A percentile compares a stretch with the other conserved stretches of the same genome.
Evolutionary conservation across 2,329 filamentous ascomycete species (phyloP).

Genomic region (Stagonosporopsis cucurbitacearum): DNA sequence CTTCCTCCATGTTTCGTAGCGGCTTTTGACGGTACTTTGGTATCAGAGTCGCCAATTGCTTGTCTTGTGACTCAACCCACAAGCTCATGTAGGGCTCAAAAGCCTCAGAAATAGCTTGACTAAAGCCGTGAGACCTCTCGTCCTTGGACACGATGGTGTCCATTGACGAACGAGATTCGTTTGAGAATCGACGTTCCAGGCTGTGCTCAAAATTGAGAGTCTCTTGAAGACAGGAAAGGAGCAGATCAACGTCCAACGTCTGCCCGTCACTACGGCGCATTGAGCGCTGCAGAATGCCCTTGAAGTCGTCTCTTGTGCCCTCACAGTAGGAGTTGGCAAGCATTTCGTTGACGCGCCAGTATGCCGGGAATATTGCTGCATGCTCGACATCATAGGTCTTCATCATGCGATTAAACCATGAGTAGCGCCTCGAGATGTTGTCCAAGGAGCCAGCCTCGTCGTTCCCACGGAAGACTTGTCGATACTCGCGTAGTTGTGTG

Average conservation of each 20-base stretch:
- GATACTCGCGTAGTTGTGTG: conserved; percentile 92
- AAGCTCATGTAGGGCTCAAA: conserved; percentile 97
- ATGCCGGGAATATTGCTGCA: conserved; percentile 80
- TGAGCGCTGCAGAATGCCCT: conserved; percentile 85
- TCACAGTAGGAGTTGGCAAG: conserved; percentile 94
- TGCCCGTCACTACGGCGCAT: conserved; percentile 79
- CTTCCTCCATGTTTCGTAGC: conserved; percentile 81
- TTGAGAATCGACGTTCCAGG: conserved; percentile 82
- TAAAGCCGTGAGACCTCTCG: conserved; percentile 78
- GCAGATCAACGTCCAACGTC: conserved; percentile 85
- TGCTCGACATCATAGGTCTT: conserved; percentile 97
- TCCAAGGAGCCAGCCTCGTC: conserved; percentile 95
- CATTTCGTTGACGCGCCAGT: conserved; percentile 90
- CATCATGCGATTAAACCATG: conserved; percentile 95
- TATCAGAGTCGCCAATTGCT: conserved; percentile 80
- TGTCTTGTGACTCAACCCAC: conserved; percentile 97
- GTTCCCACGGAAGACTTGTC: conserved; percentile 93
- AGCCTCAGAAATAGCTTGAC: conserved; percentile 90
- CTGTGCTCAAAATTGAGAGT: conserved; percentile 96
- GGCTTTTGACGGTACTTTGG: conserved; percentile 87
- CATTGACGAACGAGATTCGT: conserved; percentile 76
- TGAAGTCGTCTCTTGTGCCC: conserved; percentile 93
- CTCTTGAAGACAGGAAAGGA: conserved; percentile 89
- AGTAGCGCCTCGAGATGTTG: conserved; percentile 93
- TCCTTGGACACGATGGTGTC: conserved; percentile 86